Evolutionary conservation across 805 yeast species (phyloP), one percentile per base, ranked within the genome.

Genomic region (Yarrowia deformans): DNA sequence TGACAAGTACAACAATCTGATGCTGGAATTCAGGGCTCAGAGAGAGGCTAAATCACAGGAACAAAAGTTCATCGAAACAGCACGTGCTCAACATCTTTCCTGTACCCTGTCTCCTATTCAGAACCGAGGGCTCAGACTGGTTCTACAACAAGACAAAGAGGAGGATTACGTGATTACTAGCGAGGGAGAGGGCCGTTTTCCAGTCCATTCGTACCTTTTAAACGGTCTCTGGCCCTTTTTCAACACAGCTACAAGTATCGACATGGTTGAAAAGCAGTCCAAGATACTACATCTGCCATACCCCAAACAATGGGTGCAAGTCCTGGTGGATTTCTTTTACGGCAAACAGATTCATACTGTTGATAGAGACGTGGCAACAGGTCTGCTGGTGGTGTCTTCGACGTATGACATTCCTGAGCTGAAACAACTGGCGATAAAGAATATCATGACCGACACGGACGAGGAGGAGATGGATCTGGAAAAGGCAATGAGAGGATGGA

Each of bases 401-500:
- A 18, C 9, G 7, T 35, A 52, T 14, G 42, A 52, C 12, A 52
- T 35, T 18, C 58, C 43, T 0, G 58, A 52, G 23, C 43, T 52
- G 7, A 52, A 52, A 18, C 23, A 35, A 2, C 29, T 34, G 40
- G 56, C 56, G 2, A 34, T 29, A 12, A 50, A 18, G 1, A n/a
- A n/a, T 10, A 50, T 35, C 16, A n/a, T 50, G 56, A 18, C 56
- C 4, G 56, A 50, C 3, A 46, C 4, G 55, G 16, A 8, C 18
- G 39, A 34, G 55, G 16, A 8, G 16, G 39, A 34, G 37, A 4
- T 34, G 19, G 23, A n/a, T 12, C 14, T 12, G 3, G 39, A n/a
- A 5, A 18, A 16, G 40, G 58, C 58, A 12, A 35, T 52, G 58
- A 35, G 12, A 19, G 58, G 58, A 6, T 52, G 58, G 58, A 52